These are phyloP conservation scores for Pythium graminicola DNA, from an alignment of 352 stramenopile species.

Conservation along the genomic window DNA sequence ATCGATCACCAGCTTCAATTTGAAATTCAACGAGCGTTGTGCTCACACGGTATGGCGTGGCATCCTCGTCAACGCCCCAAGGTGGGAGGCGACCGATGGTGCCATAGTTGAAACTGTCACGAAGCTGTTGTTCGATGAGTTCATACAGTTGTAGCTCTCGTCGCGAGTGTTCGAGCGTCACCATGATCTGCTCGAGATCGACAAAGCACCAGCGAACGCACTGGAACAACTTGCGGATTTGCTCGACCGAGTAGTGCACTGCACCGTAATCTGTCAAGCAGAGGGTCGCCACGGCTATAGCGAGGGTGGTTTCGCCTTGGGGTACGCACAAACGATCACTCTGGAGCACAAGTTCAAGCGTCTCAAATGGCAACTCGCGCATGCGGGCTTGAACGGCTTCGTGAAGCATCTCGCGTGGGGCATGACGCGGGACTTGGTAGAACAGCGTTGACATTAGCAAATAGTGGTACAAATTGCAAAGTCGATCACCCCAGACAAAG, in stretches of 20 bases:
- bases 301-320: conserved; percentile 43
- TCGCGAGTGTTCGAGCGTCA: conserved; percentile 31
- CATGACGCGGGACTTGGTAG: conserved; percentile 31
- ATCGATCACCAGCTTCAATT: conserved; percentile 50
- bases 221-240: conserved; percentile 44
- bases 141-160: conserved; percentile 54
- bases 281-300: conserved; percentile 35
- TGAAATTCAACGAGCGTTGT: conserved; percentile 49
- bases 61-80: conserved; percentile 3
- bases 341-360: conserved; percentile 46
- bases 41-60: conserved; percentile 25
- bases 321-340: conserved; percentile 58
- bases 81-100: conserved; percentile 14
- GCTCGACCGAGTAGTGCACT: conserved; percentile 21
- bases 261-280: conserved; percentile 20
- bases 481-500: conserved; percentile 48
- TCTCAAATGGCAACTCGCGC: conserved; percentile 43
- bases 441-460: conserved; percentile 58
- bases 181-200: conserved; percentile 50
- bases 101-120: conserved; percentile 5
- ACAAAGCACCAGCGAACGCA: conserved; percentile 67
- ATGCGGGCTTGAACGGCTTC: conserved; percentile 8
- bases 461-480: conserved; percentile 70
- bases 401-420: conserved; percentile 6
- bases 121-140: conserved; percentile 33